A percentile compares a stretch with the other conserved stretches of the same genome.
Conservation (phyloP, 306 rosid species). For the Gastrolobium bilobum region DNA sequence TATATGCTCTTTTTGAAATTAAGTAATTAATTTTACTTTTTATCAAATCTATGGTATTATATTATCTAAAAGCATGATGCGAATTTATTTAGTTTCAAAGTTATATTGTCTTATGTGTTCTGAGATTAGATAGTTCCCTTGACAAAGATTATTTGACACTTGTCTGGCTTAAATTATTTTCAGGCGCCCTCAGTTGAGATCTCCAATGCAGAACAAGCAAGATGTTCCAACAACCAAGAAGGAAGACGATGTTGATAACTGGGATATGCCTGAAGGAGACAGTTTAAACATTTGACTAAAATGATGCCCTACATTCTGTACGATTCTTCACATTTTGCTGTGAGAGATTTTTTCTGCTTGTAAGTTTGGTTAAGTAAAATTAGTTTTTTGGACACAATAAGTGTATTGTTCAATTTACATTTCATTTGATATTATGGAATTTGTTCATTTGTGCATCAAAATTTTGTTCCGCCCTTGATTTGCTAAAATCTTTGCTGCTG, state of each 20-base stretch:
- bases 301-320: conserved; percentile 42
- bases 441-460: conserved; percentile 43
- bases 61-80: neutral
- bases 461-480: conserved; percentile 8
- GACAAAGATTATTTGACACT: conserved; percentile 9
- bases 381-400: conserved; percentile 47
- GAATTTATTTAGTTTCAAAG: neutral
- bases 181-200: conserved; percentile 47
- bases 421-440: conserved; percentile 32
- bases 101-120: neutral
- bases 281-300: conserved; percentile 53
- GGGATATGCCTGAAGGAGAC: conserved; percentile 79
- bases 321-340: conserved; percentile 45
- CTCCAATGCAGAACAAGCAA: conserved; percentile 35
- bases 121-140: neutral
- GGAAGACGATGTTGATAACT: conserved; percentile 83
- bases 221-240: conserved; percentile 56
- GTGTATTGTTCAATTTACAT: conserved; percentile 42
- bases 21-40: too few species aligned
- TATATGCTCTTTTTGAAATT: too few species aligned
- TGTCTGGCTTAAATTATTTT: conserved; percentile 36
- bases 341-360: conserved; percentile 54
- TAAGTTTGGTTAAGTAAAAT: conserved; percentile 51
- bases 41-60: neutral
- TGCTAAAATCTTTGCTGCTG: conserved; percentile 8